These are phyloP conservation scores for Amanita pallidorosea DNA, from an alignment of 768 basidiomycete species.

Conservation along the genomic window DNA sequence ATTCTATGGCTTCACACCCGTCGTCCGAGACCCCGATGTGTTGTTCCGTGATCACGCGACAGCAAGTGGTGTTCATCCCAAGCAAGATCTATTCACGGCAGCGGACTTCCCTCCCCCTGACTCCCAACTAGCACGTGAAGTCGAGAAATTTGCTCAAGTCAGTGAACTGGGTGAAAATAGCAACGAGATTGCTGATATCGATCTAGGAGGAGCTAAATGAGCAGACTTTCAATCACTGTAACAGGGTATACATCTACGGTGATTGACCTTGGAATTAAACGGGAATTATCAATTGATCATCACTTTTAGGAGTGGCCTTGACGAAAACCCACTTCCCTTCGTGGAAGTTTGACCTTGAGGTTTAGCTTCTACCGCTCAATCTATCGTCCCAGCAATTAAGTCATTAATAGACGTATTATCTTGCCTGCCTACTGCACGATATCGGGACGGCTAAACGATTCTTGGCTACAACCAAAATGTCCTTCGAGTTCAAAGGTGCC, in stretches of 20 bases:
- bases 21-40: constrained; percentile 35
- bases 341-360: constrained; percentile 30
- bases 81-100: constrained; percentile 28
- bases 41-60: constrained; percentile 37
- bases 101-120: constrained; percentile 32
- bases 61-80: constrained; percentile 27
- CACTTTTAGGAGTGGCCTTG: constrained; percentile 31
- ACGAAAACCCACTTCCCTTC: constrained; percentile 33
- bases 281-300: background rate
- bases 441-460: constrained; percentile 39
- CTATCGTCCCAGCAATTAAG: background rate
- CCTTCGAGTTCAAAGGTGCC: constrained; percentile 46
- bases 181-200: background rate
- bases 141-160: constrained; percentile 28
- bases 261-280: constrained; percentile 4
- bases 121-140: constrained; percentile 25
- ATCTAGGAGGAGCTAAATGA: constrained; percentile 29
- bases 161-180: constrained; percentile 1
- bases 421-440: constrained; percentile 41
- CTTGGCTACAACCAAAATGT: constrained; percentile 41
- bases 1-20: constrained; percentile 38
- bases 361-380: constrained; percentile 2
- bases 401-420: constrained; percentile 30
- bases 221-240: constrained; percentile 37
- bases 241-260: constrained; percentile 43